Evolutionary conservation across 2,329 filamentous ascomycete genomes (phyloP), one percentile per base, ranked within the genome.

Genomic region (Talaromyces piceae): DNA sequence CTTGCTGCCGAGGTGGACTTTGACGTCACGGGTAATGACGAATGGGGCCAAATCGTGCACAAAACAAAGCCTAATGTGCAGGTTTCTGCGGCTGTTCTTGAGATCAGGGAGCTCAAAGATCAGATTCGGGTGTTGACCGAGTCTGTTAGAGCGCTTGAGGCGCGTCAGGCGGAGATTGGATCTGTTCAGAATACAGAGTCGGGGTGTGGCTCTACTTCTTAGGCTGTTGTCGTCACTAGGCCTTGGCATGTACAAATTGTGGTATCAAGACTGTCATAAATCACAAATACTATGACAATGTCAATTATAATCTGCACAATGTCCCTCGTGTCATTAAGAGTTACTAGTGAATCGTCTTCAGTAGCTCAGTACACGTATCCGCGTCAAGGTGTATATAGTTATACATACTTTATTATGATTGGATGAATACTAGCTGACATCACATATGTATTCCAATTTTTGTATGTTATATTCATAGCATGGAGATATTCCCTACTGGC

Each of bases 11-110:
- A 87, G 48, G 65, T 91, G 18, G 86, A 95, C 63, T 87, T 94
- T 61, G 88, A 95, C 62, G 76, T 80, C 0, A 45, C 48, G 12
- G 87, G 91, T 55, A 67, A 63, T 25, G 88, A 87, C 0, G 52
- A 54, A 37, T 98, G 93, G 93, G 75, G 79, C 30, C 89, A 93
- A 75, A 84, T 79, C 51, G 90, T 95, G 2, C 77, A 82, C 47
- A 72, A 75, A n/a, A 85, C 81, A 20, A 87, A 83, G 65, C 87
- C 90, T 1, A 89, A 97, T 66, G 80, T 97, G 4, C 86, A 89
- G 60, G 80, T 85, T 27, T 89, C 96, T 56, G 80, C 79, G 9
- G 83, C 86, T 1, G 82, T 88, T n/a, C 56, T 86, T 22, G 89
- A 95, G 57, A 60, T 75, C 16, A 62, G 65, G 25, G 62, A 72